A percentile compares a stretch with the other conserved stretches of the same genome.
Conservation (phyloP, 2,329 filamentous ascomycete species). For the Ophiosphaerella herpotricha region DNA sequence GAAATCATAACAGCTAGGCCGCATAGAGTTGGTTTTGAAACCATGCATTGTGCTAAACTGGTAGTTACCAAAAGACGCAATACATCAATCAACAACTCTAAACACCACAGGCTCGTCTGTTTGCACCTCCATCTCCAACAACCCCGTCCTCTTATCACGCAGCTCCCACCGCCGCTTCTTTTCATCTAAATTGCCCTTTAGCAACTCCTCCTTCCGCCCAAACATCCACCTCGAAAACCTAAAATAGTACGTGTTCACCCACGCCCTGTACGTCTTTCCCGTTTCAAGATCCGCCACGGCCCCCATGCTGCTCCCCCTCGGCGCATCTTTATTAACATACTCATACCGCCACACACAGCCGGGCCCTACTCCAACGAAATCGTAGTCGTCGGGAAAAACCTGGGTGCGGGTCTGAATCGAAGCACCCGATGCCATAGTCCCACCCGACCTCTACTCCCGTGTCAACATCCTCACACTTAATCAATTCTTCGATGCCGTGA, state of each 20-base stretch:
- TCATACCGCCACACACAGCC: not conserved
- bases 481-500: too few relatives aligned
- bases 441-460: not conserved
- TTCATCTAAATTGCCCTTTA: not conserved
- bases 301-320: not conserved
- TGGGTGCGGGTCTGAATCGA: not conserved
- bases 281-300: not conserved
- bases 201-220: not conserved
- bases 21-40: too few relatives aligned
- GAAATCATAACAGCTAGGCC: too few relatives aligned
- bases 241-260: not conserved
- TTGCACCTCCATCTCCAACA: not conserved
- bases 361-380: not conserved
- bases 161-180: not conserved
- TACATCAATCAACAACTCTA: not conserved
- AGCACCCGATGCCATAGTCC: not conserved
- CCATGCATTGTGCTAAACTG: too few relatives aligned
- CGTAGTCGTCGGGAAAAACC: not conserved
- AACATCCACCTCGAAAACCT: not conserved
- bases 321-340: not conserved
- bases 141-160: not conserved
- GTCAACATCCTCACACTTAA: not conserved
- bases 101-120: not conserved
- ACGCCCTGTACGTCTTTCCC: not conserved
- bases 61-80: too few relatives aligned